These are phyloP conservation scores for Aspergillus calidoustus DNA, from an alignment of 2,329 filamentous ascomycete species.

Conservation along the genomic window DNA sequence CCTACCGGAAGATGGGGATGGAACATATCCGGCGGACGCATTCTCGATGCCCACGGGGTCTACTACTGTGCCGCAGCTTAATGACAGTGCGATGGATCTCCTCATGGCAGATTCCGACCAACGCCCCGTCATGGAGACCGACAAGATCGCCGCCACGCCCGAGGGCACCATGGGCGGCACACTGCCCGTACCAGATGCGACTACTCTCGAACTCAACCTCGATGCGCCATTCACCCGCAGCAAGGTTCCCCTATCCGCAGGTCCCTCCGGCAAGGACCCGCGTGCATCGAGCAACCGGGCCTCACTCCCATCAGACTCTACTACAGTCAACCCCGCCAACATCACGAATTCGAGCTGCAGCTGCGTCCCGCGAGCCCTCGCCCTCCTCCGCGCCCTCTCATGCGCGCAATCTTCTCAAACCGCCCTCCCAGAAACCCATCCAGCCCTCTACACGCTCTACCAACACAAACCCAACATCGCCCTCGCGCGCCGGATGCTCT, in stretches of 20 bases:
- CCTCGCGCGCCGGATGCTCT: constrained; percentile 35
- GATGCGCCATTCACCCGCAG: too few species aligned
- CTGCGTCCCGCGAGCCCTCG: neutral
- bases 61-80: neutral
- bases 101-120: neutral
- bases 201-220: too few species aligned
- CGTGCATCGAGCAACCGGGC: too few species aligned
- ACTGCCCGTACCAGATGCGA: too few species aligned
- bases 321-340: neutral
- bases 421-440: neutral
- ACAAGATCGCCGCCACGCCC: too few species aligned
- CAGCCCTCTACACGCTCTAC: neutral
- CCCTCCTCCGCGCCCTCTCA: neutral
- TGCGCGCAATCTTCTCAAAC: neutral
- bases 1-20: neutral
- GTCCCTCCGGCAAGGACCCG: too few species aligned
- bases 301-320: neutral
- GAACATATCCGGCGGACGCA: neutral
- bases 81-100: neutral
- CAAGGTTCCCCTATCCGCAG: too few species aligned
- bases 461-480: constrained; percentile 37
- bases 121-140: neutral
- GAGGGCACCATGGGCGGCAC: too few species aligned
- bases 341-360: neutral
- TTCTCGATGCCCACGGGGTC: neutral